Conservation (phyloP, 2,329 filamentous ascomycete genomes). For the Paraphoma chrysanthemicola region DNA sequence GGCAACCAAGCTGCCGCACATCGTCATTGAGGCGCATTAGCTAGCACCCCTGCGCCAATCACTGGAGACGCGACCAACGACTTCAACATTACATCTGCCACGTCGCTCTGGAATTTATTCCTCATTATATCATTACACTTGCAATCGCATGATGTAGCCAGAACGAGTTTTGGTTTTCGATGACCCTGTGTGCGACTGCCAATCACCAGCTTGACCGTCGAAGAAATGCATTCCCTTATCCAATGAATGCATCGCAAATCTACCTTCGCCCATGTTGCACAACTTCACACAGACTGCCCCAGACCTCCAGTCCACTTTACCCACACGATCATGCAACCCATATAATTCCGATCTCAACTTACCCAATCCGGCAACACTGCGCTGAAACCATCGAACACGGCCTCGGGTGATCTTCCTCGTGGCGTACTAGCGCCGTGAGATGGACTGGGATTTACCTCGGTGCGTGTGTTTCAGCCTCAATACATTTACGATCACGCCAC, state of each 20-base stretch:
- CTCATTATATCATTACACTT: not conserved
- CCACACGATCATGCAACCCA: constrained; percentile 6
- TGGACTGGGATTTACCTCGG: no score
- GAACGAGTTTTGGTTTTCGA: no score
- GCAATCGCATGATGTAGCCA: not conserved
- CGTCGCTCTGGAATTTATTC: not conserved
- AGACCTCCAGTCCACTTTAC: constrained; percentile 1
- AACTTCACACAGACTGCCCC: not conserved
- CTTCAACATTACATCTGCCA: not conserved
- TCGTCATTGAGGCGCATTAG: constrained; percentile 26
- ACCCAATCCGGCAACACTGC: constrained; percentile 23
- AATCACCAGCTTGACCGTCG: no score
- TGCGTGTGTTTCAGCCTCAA: no score
- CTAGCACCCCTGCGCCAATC: constrained; percentile 33
- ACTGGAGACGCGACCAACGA: not conserved
- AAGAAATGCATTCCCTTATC: no score
- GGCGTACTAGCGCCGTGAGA: constrained; percentile 9
- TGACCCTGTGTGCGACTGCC: no score
- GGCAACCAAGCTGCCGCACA: constrained; percentile 11
- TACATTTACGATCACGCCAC: no score
- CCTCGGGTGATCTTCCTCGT: constrained; percentile 35
- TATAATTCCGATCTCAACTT: constrained; percentile 16
- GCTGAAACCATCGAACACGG: constrained; percentile 24
- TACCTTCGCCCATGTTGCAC: not conserved
- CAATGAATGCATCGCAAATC: not conserved